Evolutionary conservation across 2,329 filamentous ascomycete species (phyloP), one percentile per base, ranked within the genome.

Genomic region (Delphinella strobiligena): DNA sequence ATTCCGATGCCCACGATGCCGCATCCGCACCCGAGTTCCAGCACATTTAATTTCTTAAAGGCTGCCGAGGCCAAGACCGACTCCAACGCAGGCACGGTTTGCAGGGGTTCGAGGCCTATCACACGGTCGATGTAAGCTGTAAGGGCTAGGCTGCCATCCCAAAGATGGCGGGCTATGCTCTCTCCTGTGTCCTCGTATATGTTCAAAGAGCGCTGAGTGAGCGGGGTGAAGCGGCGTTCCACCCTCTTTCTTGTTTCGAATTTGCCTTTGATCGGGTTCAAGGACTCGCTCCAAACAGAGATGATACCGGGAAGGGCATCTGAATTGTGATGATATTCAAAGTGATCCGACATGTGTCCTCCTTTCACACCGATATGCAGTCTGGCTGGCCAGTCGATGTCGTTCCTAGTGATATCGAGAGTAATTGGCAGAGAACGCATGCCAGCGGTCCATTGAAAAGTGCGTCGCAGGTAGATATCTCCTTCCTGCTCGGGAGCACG

Each of bases 151-250:
- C 73, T 74, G 29, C 73, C 75, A 56, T 79, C 75, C 80, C 80
- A 84, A 36, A 83, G 67, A 60, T 84, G 80, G 31, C 78, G 65
- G 4, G 80, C 80, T 51, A 84, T 83, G 53, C 76, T 81, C 51
- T 84, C 79, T 3, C 79, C 78, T 0, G 76, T 80, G 51, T 83
- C 80, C 54, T 84, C 80, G 64, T 73, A 78, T 33, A 83, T 71
- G 24, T 58, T 56, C 8, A 78, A 49, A 4, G 52, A 52, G 4
- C 60, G 49, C 16, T 60, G 56, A 27, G 58, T 54, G 4, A 60
- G 49, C 5, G 71, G 58, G 10, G 51, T 50, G 42, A 80, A 67
- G 11, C 70, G 64, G 45, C 78, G 63, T 49, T 78, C 68, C 1
- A 79, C 67, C 11, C 73, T 58, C 46, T 66, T 71, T 10, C 67